These are phyloP conservation scores for Tolypocladium tundrense DNA, from an alignment of 2,329 filamentous ascomycete species.

Conservation along the genomic window DNA sequence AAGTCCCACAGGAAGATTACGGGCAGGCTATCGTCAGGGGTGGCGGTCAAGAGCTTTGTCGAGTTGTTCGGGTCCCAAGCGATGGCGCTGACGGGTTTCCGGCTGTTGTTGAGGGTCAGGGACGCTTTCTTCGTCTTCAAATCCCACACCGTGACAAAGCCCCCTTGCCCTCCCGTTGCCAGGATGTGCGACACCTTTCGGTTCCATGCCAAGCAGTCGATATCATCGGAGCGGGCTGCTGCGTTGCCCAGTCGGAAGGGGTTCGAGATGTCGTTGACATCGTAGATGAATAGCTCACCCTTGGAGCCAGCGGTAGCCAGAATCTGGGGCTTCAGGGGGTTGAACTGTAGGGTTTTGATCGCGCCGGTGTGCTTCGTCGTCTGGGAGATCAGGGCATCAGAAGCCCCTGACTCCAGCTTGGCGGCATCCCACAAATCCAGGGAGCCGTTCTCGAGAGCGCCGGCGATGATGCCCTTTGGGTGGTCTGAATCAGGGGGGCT, in stretches of 20 bases:
- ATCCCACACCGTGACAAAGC: conserved; percentile 98
- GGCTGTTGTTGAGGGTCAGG: conserved; percentile 86
- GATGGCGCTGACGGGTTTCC: conserved; percentile 89
- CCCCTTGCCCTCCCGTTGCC: conserved; percentile 83
- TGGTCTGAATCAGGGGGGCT: conserved; percentile 69
- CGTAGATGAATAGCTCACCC: conserved; percentile 93
- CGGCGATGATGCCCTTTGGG: conserved; percentile 82
- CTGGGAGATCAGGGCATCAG: conserved; percentile 73
- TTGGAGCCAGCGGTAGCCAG: conserved; percentile 88
- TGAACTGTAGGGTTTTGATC: conserved; percentile 94
- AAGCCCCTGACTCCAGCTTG: conserved; percentile 46
- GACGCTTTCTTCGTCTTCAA: conserved; percentile 97
- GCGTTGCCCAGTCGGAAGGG: conserved; percentile 83
- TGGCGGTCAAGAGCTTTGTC: conserved; percentile 88
- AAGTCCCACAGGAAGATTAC: conserved; percentile 91
- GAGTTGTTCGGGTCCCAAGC: conserved; percentile 96
- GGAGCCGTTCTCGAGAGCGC: conserved; percentile 87
- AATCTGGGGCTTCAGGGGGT: conserved; percentile 81
- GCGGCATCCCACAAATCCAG: conserved; percentile 89
- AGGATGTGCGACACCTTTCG: conserved; percentile 95
- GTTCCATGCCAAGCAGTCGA: conserved; percentile 97
- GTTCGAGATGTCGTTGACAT: conserved; percentile 79
- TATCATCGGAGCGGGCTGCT: conserved; percentile 83
- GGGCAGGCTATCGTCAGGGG: conserved; percentile 78
- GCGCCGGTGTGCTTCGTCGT: conserved; percentile 85